phyloP scores from a whole-genome alignment of 768 basidiomycete species.

The Boletus edulis region DNA sequence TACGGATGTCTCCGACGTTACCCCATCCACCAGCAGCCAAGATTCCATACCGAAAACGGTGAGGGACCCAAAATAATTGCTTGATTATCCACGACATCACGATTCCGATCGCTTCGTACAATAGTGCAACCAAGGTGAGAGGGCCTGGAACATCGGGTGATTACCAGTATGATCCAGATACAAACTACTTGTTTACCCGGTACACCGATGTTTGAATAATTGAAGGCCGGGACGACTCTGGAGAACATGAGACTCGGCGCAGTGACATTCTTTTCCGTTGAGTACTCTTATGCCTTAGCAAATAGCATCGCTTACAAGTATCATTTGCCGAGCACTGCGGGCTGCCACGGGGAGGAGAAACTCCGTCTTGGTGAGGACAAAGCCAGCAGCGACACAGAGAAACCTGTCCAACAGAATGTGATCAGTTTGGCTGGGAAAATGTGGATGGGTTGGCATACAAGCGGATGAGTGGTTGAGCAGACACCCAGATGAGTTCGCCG shows the following conservation, averaged over 20 bases:
- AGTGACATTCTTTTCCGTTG: conserved; percentile 45
- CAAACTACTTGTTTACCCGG: conserved; percentile 41
- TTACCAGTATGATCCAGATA: neutral
- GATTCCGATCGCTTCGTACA: conserved; percentile 59
- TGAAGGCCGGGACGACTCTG: conserved; percentile 67
- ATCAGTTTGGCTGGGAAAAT: neutral
- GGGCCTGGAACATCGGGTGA: conserved; percentile 44
- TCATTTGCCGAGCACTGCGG: conserved; percentile 55
- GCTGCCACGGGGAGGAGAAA: conserved; percentile 59
- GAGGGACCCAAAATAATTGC: conserved; percentile 73
- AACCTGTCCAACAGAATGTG: conserved; percentile 36
- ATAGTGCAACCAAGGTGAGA: conserved; percentile 52
- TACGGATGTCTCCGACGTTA: conserved; percentile 71
- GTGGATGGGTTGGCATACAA: conserved; percentile 38
- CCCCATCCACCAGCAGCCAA: conserved; percentile 67
- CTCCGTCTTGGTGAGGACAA: conserved; percentile 55
- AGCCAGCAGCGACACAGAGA: conserved; percentile 53
- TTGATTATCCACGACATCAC: conserved; percentile 51
- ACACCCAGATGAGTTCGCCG: conserved; percentile 60
- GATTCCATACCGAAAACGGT: conserved; percentile 70
- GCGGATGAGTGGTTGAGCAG: conserved; percentile 55
- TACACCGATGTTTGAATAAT: conserved; percentile 51
- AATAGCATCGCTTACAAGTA: conserved; percentile 39
- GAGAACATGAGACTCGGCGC: conserved; percentile 68
- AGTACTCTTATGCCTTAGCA: neutral